Evolutionary conservation across 129 eudicot genomes (phyloP).

Genomic region (Artemisia argyi): DNA sequence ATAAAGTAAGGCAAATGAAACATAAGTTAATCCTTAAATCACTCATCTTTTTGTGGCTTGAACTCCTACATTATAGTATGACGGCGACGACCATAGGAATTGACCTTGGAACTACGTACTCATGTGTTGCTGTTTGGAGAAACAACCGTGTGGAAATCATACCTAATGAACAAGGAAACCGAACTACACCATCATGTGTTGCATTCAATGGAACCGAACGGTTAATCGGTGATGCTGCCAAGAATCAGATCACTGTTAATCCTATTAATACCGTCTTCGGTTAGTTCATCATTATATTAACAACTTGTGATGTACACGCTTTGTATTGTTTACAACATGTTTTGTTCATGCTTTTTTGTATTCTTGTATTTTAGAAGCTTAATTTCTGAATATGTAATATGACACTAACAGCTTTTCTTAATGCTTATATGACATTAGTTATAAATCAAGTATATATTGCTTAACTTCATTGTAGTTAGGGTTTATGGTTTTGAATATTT

Average conservation of each 20-base stretch:
- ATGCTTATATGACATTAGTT: too few species aligned
- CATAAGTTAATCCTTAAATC: too few species aligned
- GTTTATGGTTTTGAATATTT: too few species aligned
- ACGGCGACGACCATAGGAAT: constrained; percentile 44
- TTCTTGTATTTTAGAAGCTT: too few species aligned
- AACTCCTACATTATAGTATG: not conserved
- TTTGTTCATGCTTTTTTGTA: not conserved
- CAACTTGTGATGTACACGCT: not conserved
- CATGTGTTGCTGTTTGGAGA: constrained; percentile 72
- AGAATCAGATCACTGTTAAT: constrained; percentile 63
- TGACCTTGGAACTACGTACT: constrained; percentile 68
- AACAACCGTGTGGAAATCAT: constrained; percentile 64
- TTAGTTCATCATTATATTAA: not conserved
- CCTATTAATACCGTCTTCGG: constrained; percentile 59
- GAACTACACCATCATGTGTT: constrained; percentile 68
- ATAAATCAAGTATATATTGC: too few species aligned
- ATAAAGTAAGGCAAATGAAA: too few species aligned
- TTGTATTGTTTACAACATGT: not conserved
- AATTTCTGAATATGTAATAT: too few species aligned
- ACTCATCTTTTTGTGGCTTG: too few species aligned
- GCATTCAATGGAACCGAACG: constrained; percentile 62
- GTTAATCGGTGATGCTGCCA: constrained; percentile 60
- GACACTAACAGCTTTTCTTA: too few species aligned
- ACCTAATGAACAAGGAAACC: constrained; percentile 72
- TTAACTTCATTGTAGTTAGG: too few species aligned